phyloP scores from a whole-genome alignment of 768 basidiomycete genomes.

The Psilocybe azurescens region DNA sequence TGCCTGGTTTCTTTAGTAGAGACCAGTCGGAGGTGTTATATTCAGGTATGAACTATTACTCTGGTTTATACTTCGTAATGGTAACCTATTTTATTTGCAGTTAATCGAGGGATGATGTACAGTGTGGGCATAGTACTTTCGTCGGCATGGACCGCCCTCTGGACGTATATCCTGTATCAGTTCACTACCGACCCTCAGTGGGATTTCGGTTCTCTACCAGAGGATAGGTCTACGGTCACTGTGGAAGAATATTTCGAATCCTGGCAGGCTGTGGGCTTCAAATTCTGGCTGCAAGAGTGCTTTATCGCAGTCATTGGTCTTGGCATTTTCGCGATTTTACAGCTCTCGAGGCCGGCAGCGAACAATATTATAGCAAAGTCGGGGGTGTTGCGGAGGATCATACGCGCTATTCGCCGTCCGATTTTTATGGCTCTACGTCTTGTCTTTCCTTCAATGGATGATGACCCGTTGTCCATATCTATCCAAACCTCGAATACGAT shows the following conservation, averaged over 20 bases:
- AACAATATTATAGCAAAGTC: not conserved
- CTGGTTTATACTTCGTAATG: no score
- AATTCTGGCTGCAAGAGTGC: not conserved
- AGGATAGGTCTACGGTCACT: not conserved
- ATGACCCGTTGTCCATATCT: not conserved
- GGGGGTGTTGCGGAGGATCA: not conserved
- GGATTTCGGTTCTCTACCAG: not conserved
- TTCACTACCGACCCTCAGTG: not conserved
- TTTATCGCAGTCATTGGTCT: not conserved
- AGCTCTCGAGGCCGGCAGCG: not conserved
- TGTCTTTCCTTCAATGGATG: not conserved
- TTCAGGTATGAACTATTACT: not conserved
- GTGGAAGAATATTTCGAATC: not conserved
- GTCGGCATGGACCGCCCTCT: not conserved
- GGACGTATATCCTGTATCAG: not conserved
- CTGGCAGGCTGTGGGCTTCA: not conserved
- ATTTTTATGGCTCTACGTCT: not conserved
- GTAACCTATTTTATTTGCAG: not conserved
- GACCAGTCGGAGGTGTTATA: not conserved
- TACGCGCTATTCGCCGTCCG: not conserved
- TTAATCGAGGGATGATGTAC: not conserved
- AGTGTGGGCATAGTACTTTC: not conserved
- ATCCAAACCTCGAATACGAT: not conserved
- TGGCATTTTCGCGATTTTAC: not conserved
- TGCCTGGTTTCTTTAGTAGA: conserved; percentile 1